Percentiles rank a stretch among this genome's conserved stretches.
phyloP scores from a whole-genome alignment of 495 filamentous ascomycete species.

The Penicillium crystallinum region DNA sequence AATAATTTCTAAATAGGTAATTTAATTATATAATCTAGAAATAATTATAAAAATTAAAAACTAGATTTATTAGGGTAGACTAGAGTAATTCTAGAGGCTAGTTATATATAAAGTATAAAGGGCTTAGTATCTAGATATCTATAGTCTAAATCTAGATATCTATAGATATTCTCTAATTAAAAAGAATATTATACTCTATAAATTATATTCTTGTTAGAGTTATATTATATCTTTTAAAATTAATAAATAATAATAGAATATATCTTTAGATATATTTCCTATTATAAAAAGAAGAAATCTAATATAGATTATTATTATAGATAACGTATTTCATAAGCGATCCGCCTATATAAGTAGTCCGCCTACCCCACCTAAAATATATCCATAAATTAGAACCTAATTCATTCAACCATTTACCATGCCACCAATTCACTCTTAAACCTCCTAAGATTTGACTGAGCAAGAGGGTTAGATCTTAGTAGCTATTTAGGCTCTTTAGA shows the following conservation, averaged over 20 bases:
- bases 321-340: too few relatives aligned
- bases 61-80: too few relatives aligned
- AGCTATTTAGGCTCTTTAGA: too few relatives aligned
- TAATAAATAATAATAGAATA: background rate
- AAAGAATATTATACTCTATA: background rate
- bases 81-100: too few relatives aligned
- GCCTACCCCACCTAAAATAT: background rate
- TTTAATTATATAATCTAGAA: too few relatives aligned
- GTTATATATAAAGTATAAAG: too few relatives aligned
- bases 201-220: background rate
- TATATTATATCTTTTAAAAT: background rate
- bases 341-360: too few relatives aligned
- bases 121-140: too few relatives aligned
- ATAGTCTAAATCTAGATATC: too few relatives aligned
- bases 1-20: too few relatives aligned
- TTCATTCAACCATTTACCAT: background rate
- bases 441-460: background rate
- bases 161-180: too few relatives aligned
- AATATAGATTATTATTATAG: background rate
- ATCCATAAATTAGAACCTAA: background rate
- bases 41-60: too few relatives aligned
- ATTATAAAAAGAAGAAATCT: background rate
- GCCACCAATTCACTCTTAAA: background rate
- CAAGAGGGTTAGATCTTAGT: background rate
- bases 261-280: background rate